Base-by-base conservation (phyloP, 306 rosid species). In the Rosa persica region DNA sequence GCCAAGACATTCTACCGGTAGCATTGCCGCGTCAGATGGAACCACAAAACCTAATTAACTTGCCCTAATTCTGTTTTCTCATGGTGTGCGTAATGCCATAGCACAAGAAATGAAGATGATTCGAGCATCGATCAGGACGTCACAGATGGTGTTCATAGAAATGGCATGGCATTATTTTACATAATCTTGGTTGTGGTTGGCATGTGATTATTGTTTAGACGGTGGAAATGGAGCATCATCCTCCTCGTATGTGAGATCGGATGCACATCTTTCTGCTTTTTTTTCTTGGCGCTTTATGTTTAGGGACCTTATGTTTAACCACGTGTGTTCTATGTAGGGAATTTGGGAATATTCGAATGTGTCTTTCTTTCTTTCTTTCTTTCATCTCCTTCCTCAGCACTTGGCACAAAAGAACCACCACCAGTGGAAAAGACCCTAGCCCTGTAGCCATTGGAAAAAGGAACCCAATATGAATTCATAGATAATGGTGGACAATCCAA, bases 191-290 rank as follows among this genome's bases (percentile, higher is more conserved):
- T 46, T 47, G 57, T 44, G 69, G 0, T 23, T 46, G 58, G 15
- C 22, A 70, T 70, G 54, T 25, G 57, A 23, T 70, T 39, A n/a
- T 61, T 15, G 54, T 23, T 70, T 44, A 5, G 55, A 23, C 19
- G 74, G 55, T 70, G 74, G 74, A 44, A 23, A 70, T n/a, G 72
- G 72, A 40, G 72, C 52, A 67, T 67, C 23, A 64, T 34, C 69
- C 6, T 64, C 69, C 69, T 64, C 5, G n/a, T 16, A 30, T 64
- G 42, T 15, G 38, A 30, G 30, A 62, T 30, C n/a, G n/a, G 20
- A 12, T 64, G 20, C 5, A 48, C 2, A 9, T 48, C 27, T 15
- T 16, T 42, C 12, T 67, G 52, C 8, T 8, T 17, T 27, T n/a
- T 11, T 9, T 39, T 38, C 8, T 15, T 17, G 62, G 54, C 40